Conservation (phyloP, 2,329 filamentous ascomycete species). For the Plectosphaerella cucumerina region DNA sequence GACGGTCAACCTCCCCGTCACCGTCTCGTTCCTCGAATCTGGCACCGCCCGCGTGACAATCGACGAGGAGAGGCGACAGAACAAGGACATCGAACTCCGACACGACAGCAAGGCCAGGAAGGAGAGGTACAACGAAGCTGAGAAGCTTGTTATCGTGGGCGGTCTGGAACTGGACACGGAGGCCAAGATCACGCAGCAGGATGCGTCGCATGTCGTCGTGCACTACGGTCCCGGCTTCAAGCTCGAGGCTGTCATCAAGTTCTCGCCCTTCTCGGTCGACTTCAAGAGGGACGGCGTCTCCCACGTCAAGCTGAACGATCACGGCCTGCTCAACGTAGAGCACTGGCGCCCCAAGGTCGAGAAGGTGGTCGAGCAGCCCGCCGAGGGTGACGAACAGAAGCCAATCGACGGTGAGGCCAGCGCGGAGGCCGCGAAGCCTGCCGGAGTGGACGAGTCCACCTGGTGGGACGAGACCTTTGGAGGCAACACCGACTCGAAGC, state of each 20-base stretch:
- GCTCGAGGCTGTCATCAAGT: constrained; percentile 79
- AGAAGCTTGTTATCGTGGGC: constrained; percentile 81
- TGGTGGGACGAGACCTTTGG: constrained; percentile 99
- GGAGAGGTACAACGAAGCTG: constrained; percentile 90
- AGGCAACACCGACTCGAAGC: constrained; percentile 91
- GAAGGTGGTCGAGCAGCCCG: constrained; percentile 37
- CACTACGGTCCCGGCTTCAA: constrained; percentile 72
- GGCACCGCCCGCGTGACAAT: constrained; percentile 83
- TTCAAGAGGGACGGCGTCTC: constrained; percentile 80
- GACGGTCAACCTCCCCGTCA: constrained; percentile 75
- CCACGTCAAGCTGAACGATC: constrained; percentile 84
- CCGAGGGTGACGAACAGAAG: constrained; percentile 41
- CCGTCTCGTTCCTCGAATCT: constrained; percentile 83
- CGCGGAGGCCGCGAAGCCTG: constrained; percentile 35
- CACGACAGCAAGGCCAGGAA: constrained; percentile 82
- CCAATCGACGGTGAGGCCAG: constrained; percentile 29
- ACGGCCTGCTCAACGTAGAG: constrained; percentile 88
- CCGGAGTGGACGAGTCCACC: constrained; percentile 73
- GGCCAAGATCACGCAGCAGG: constrained; percentile 63
- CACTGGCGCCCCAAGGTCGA: constrained; percentile 92
- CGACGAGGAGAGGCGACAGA: constrained; percentile 86
- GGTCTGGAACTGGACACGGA: constrained; percentile 69
- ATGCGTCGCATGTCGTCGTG: constrained; percentile 66
- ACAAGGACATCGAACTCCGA: constrained; percentile 82
- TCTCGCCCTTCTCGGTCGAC: constrained; percentile 78